Conservation (phyloP, 768 basidiomycete genomes). For the Kwoniella bestiolae region DNA sequence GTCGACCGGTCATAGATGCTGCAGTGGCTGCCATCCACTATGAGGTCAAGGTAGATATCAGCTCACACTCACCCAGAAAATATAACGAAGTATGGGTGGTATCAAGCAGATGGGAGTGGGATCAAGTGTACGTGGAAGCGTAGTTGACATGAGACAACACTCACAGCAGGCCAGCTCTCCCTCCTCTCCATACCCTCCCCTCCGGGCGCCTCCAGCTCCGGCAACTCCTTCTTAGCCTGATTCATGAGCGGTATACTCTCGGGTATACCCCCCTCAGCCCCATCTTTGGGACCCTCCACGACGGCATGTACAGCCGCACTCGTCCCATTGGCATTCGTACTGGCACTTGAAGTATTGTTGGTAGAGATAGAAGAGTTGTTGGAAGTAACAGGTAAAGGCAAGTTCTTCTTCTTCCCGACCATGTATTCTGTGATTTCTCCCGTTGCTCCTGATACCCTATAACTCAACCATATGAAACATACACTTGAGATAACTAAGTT, state of each 20-base stretch:
- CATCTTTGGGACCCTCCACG: slow-evolving; percentile 41
- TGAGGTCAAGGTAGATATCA: no score
- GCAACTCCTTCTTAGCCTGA: slow-evolving; percentile 34
- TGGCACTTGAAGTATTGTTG: background rate
- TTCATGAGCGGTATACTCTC: slow-evolving; percentile 56
- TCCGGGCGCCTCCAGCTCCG: slow-evolving; percentile 14
- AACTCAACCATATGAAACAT: slow-evolving; percentile 78
- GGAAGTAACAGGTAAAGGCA: slow-evolving; percentile 37
- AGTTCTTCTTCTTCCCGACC: slow-evolving; percentile 55
- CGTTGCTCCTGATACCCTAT: slow-evolving; percentile 76
- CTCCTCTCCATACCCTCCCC: slow-evolving; percentile 26
- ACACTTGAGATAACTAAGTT: slow-evolving; percentile 77
- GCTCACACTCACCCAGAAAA: no score
- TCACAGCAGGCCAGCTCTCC: slow-evolving; percentile 39
- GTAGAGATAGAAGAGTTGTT: slow-evolving; percentile 1
- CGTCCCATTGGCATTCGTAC: background rate
- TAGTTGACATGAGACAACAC: no score
- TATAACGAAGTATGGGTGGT: no score
- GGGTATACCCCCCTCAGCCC: slow-evolving; percentile 44
- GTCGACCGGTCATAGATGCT: slow-evolving; percentile 23
- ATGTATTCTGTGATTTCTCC: slow-evolving; percentile 67
- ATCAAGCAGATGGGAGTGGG: no score
- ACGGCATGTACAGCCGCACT: slow-evolving; percentile 24
- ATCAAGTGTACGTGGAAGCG: no score
- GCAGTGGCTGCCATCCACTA: slow-evolving; percentile 49